Conservation (phyloP, 371 early-diverging fungal species). For the Mortierella sp. region DNA sequence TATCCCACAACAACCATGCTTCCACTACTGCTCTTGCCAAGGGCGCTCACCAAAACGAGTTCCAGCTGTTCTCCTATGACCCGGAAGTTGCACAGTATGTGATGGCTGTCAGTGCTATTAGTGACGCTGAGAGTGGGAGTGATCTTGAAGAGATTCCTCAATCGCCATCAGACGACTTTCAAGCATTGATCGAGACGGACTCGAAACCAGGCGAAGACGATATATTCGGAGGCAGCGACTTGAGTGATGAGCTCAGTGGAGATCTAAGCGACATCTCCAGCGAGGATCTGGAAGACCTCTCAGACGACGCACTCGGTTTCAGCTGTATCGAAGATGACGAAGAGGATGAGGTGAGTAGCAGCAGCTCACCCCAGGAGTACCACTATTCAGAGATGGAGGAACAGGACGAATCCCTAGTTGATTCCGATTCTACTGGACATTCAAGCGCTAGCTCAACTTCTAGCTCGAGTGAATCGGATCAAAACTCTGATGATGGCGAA, state of each 20-base stretch:
- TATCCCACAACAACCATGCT: neutral
- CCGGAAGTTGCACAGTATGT: slow-evolving; percentile 37
- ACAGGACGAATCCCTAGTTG: slow-evolving; percentile 52
- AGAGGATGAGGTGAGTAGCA: slow-evolving; percentile 28
- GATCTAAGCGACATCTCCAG: slow-evolving; percentile 48
- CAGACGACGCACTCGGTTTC: slow-evolving; percentile 32
- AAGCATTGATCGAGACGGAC: neutral
- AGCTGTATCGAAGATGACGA: slow-evolving; percentile 14
- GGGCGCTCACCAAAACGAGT: slow-evolving; percentile 4
- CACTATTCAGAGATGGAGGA: slow-evolving; percentile 56
- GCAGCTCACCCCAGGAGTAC: slow-evolving; percentile 42
- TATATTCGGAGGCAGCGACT: slow-evolving; percentile 45
- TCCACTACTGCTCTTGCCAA: slow-evolving; percentile 6
- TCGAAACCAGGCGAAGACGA: slow-evolving; percentile 16
- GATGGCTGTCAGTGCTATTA: slow-evolving; percentile 17
- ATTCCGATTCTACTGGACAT: slow-evolving; percentile 45
- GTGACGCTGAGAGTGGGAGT: neutral
- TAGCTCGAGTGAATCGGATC: neutral
- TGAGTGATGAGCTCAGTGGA: slow-evolving; percentile 49
- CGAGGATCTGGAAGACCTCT: slow-evolving; percentile 53
- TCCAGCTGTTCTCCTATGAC: slow-evolving; percentile 29
- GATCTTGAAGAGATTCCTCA: neutral
- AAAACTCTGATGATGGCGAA: slow-evolving; percentile 22
- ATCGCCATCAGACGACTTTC: too few relatives aligned
- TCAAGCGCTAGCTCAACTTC: slow-evolving; percentile 1